phyloP scores from a whole-genome alignment of 495 filamentous ascomycete genomes.

The Glonium stellatum region DNA sequence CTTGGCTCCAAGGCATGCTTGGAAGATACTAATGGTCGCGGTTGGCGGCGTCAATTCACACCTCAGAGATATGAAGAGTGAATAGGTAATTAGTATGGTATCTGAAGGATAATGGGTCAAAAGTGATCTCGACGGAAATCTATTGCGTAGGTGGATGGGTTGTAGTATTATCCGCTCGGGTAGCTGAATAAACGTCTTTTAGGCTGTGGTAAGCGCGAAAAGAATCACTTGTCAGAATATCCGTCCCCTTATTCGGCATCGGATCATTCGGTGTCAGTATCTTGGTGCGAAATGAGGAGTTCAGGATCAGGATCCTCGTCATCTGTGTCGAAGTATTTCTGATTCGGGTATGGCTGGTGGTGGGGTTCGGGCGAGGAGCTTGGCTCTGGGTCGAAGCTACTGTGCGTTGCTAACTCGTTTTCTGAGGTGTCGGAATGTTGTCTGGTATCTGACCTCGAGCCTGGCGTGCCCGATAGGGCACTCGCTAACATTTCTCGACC shows the following conservation, averaged over 20 bases:
- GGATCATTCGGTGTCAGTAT: slow-evolving; percentile 26
- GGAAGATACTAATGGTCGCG: too few species aligned
- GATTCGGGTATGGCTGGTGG: neutral
- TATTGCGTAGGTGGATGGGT: neutral
- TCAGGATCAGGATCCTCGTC: slow-evolving; percentile 36
- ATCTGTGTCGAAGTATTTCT: slow-evolving; percentile 23
- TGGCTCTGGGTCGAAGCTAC: neutral
- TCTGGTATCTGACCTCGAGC: neutral
- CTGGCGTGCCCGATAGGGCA: slow-evolving; percentile 33
- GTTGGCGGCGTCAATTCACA: neutral
- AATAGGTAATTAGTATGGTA: neutral
- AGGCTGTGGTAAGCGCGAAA: neutral
- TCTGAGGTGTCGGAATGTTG: neutral
- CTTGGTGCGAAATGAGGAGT: slow-evolving; percentile 42
- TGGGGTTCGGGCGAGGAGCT: neutral
- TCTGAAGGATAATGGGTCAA: neutral
- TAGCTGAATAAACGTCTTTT: too few species aligned
- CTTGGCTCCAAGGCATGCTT: too few species aligned
- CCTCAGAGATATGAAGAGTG: neutral
- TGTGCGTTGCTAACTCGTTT: neutral
- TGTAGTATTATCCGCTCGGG: too few species aligned
- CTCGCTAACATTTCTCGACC: slow-evolving; percentile 57
- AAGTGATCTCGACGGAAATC: neutral
- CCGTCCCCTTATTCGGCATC: too few species aligned
- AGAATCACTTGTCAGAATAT: neutral